Evolutionary conservation across 2,329 filamentous ascomycete genomes (phyloP), one percentile per base, ranked within the genome.

Genomic region (Pseudogymnoascus sp.): DNA sequence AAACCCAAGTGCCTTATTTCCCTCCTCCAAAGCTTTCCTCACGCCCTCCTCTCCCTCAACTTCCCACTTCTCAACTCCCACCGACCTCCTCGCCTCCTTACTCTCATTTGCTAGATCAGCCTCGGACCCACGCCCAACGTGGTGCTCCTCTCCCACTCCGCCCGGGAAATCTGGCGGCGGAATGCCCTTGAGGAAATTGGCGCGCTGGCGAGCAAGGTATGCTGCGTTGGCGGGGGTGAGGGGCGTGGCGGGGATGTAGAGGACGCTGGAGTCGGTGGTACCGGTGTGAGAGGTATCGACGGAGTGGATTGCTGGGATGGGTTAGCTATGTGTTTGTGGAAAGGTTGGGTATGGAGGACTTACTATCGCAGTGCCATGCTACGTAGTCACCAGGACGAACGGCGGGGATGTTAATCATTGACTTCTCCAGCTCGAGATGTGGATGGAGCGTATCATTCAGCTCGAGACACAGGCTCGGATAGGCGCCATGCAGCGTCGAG

Each of bases 221-320:
- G 82, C 75, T 0, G 88, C 86, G 69, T 94, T 96, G 39, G 79
- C 76, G 61, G 87, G 83, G 0, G 91, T 96, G 31, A 91, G 80
- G 0, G 92, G 92, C 62, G 90, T 94, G 0, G 90, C 87, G 0
- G 92, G 92, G 62, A 97, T 96, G 70, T 97, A 97, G 64, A 97
- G 71, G 0, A 96, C 92, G 68, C 87, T 92, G 0, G 89, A 91
- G 73, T 97, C 92, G 0, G 78, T 74, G 1, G 76, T 79, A 1
- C 92, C 93, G 1, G 74, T 74, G 72, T 97, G 92, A 1, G 86
- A 79, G 67, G 84, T 87, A 75, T 97, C 92, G 0, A 97, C 92
- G 0, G 91, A 84, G 72, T 96, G 92, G 11, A 67, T 63, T 4
- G 79, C 67, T 69, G 21, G 8, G 19, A 19, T 7, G 6, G 29